Evolutionary conservation across 2,329 filamentous ascomycete genomes (phyloP).

Genomic region (Penicillium sp.): DNA sequence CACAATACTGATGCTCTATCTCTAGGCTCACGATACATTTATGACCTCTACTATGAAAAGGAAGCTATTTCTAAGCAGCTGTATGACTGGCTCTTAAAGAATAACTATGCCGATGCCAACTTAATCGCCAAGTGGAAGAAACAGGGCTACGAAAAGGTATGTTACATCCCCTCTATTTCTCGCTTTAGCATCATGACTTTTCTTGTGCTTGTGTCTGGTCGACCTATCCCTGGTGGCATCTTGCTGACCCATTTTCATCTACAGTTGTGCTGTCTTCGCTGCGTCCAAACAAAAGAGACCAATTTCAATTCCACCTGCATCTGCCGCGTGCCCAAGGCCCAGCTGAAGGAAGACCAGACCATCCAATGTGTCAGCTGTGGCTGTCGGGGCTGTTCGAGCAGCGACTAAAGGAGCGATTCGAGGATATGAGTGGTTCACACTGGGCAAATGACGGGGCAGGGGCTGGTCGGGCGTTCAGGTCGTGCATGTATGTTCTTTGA

Average conservation of each 20-base stretch:
- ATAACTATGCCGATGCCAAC: slow-evolving; percentile 90
- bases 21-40: slow-evolving; percentile 76
- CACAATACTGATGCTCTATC: slow-evolving; percentile 4
- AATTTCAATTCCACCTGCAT: slow-evolving; percentile 98
- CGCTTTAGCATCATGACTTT: not conserved
- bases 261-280: slow-evolving; percentile 87
- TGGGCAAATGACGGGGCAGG: not conserved
- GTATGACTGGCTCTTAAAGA: slow-evolving; percentile 96
- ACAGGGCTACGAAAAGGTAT: slow-evolving; percentile 93
- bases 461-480: slow-evolving; percentile 8
- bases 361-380: slow-evolving; percentile 95
- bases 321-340: slow-evolving; percentile 87
- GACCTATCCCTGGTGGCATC: not conserved
- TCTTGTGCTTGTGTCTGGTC: not conserved
- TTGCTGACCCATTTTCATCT: not conserved
- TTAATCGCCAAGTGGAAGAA: slow-evolving; percentile 99
- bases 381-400: slow-evolving; percentile 84
- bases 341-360: slow-evolving; percentile 85
- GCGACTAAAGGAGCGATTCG: slow-evolving; percentile 55
- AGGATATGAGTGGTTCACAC: not conserved
- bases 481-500: slow-evolving; percentile 11
- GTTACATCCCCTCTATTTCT: slow-evolving; percentile 17
- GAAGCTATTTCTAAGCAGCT: slow-evolving; percentile 88
- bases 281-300: slow-evolving; percentile 99
- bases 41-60: slow-evolving; percentile 97